Conservation (phyloP, 2,329 filamentous ascomycete genomes). For the Torrubiellomyces zombiae region DNA sequence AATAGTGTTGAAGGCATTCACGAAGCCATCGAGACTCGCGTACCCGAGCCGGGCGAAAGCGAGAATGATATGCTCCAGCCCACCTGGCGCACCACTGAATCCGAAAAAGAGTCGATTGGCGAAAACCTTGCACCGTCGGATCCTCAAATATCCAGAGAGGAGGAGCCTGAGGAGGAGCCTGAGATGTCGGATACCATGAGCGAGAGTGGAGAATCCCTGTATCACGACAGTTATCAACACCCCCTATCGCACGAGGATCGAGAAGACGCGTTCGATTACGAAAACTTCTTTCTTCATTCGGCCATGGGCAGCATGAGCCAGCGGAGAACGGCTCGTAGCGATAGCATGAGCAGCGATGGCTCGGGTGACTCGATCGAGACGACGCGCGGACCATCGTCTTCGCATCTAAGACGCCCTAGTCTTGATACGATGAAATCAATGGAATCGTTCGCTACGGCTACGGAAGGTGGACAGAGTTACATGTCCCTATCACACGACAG, state of each 20-base stretch:
- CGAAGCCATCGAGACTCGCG: too few relatives aligned
- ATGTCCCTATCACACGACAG: slow-evolving; percentile 10
- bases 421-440: slow-evolving; percentile 32
- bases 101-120: too few relatives aligned
- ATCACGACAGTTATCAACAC: slow-evolving; percentile 42
- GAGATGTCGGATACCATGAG: slow-evolving; percentile 32
- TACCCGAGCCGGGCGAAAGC: too few relatives aligned
- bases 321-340: slow-evolving; percentile 9
- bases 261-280: slow-evolving; percentile 89
- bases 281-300: slow-evolving; percentile 88
- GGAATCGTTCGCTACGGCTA: slow-evolving; percentile 40
- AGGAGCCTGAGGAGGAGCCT: slow-evolving; percentile 2
- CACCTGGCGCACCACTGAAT: too few relatives aligned
- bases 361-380: slow-evolving; percentile 48
- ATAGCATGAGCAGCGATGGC: slow-evolving; percentile 35
- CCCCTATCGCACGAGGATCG: slow-evolving; percentile 76
- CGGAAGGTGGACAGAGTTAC: slow-evolving; percentile 29
- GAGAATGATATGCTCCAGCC: too few relatives aligned
- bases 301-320: slow-evolving; percentile 64
- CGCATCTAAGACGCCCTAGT: slow-evolving; percentile 24
- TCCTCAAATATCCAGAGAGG: slow-evolving; percentile 5
- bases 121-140: too few relatives aligned
- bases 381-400: slow-evolving; percentile 27
- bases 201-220: slow-evolving; percentile 47
- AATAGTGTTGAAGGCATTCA: too few relatives aligned